Evolutionary conservation across 768 basidiomycete species (phyloP), one percentile per base, ranked within the genome.

Genomic region (Boletus vinaceobasis): DNA sequence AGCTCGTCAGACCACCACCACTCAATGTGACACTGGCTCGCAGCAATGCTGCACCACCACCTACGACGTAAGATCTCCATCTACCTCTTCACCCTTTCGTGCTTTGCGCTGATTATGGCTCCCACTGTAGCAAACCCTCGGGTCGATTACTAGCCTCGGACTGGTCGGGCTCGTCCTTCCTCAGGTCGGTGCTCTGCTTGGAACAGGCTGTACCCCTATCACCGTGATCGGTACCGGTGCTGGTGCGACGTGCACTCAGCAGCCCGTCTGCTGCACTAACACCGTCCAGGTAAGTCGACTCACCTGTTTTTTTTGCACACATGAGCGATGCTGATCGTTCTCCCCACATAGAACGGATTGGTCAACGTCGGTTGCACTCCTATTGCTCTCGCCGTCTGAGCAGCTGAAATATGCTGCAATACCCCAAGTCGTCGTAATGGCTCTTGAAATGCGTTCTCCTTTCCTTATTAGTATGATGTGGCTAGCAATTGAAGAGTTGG

Each of bases 251-350:
- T 65, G 64, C 42, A 42, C 29, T 15, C 33, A 52, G 19, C 45
- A 66, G 33, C 21, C 64, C 0, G 56, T 66, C 27, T 65, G 61
- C 26, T 65, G 64, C 29, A 23, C 23, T 23, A 23, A 23, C 23
- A 23, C 23, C 23, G 23, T 23, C 23, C 23, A 23, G 23, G 23
- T 4, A 23, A 23, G 29, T 29, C 29, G 29, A 29, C 29, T 23
- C 2, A 23, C 4, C 23, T n/a, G 3, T 5, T 29, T 5, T 29
- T 29, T 29, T 29, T 29, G 29, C 5, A 29, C 29, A 7, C 7
- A 29, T 6, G 8, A n/a, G 14, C 9, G 4, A 19, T 5, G 14
- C 33, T 42, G 3, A 26, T 2, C 11, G 2, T 15, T 38, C 7
- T 36, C 23, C 7, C 3, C n/a, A 6, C n/a, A 42, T 23, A 61